These are phyloP conservation scores for Cicer cuneatum DNA, from an alignment of 306 rosid species.

Conservation along the genomic window DNA sequence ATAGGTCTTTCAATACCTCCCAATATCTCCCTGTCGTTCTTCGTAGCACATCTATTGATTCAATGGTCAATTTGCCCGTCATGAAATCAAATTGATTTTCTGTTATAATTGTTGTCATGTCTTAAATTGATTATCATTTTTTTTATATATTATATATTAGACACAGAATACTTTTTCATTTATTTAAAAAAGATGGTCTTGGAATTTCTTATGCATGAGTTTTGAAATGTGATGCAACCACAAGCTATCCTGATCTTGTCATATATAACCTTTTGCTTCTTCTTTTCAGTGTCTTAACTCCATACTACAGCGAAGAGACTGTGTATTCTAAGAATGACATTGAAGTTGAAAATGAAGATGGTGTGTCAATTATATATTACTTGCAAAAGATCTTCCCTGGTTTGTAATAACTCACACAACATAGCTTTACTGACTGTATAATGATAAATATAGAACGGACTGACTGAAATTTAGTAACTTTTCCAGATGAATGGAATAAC, in stretches of 20 bases:
- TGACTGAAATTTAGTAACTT: conserved; percentile 42
- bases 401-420: conserved; percentile 50
- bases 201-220: conserved; percentile 28
- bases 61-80: not conserved
- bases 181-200: not conserved
- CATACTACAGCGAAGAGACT: conserved; percentile 97
- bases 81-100: not conserved
- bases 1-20: not conserved
- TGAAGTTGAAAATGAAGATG: conserved; percentile 96
- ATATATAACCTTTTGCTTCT: conserved; percentile 36
- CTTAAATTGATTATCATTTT: conserved; percentile 19
- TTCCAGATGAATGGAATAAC: conserved; percentile 95
- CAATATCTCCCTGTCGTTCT: conserved; percentile 5
- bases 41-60: not conserved
- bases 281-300: conserved; percentile 83
- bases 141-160: conserved; percentile 8
- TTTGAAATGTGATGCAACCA: conserved; percentile 30
- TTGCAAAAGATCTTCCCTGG: conserved; percentile 98
- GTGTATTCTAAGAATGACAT: conserved; percentile 91
- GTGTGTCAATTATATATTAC: conserved; percentile 87
- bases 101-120: not conserved
- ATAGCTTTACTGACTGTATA: conserved; percentile 33
- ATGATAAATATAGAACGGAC: conserved; percentile 20
- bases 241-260: conserved; percentile 37
- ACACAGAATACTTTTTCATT: not conserved